These are phyloP conservation scores for Saturnispora saitoi DNA, from an alignment of 805 yeast species.

Conservation along the genomic window DNA sequence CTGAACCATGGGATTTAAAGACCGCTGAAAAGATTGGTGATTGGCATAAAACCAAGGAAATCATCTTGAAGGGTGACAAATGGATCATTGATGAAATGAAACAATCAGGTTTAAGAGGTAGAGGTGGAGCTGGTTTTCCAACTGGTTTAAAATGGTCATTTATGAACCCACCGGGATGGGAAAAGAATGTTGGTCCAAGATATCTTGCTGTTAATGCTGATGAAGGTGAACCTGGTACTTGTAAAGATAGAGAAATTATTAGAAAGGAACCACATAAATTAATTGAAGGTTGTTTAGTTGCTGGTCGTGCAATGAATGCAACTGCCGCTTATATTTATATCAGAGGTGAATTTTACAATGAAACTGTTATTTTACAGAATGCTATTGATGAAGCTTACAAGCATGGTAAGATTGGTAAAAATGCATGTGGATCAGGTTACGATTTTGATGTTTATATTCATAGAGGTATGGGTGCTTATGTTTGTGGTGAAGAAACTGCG, in stretches of 20 bases:
- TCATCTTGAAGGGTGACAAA: conserved; percentile 70
- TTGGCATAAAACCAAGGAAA: conserved; percentile 88
- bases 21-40: conserved; percentile 76
- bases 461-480: conserved; percentile 90
- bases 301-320: conserved; percentile 90
- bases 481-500: conserved; percentile 91
- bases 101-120: conserved; percentile 76
- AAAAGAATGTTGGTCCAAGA: conserved; percentile 81
- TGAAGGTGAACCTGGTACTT: conserved; percentile 93
- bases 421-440: conserved; percentile 84
- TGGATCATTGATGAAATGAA: conserved; percentile 89
- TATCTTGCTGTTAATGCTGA: conserved; percentile 86
- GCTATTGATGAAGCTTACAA: conserved; percentile 85
- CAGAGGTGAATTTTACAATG: conserved; percentile 85
- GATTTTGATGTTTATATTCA: conserved; percentile 77
- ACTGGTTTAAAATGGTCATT: conserved; percentile 87
- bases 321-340: conserved; percentile 88
- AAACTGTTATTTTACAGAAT: conserved; percentile 60
- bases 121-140: conserved; percentile 95
- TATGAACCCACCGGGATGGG: conserved; percentile 96
- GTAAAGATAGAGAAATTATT: conserved; percentile 86
- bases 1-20: conserved; percentile 46
- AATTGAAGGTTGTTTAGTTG: conserved; percentile 83
- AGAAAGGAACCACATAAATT: conserved; percentile 89
- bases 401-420: conserved; percentile 71